These are phyloP conservation scores for Coelastrella sp. DNA, from an alignment of 139 green algal genomes.

Conservation along the genomic window DNA sequence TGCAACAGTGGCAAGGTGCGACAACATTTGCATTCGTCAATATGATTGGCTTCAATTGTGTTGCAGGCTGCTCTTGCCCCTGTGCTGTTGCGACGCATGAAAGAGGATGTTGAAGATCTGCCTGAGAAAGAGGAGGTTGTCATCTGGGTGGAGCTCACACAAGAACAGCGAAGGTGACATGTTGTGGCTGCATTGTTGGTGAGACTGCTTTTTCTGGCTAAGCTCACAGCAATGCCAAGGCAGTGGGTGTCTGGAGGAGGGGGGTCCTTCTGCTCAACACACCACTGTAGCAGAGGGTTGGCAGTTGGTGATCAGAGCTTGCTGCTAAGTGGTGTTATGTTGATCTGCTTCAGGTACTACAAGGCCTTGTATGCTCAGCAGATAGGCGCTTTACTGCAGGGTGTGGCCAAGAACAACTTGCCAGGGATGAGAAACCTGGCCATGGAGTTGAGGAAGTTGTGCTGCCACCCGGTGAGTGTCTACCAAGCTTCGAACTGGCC, in stretches of 20 bases:
- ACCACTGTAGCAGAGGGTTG: too few relatives aligned
- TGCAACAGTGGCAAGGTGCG: too few relatives aligned
- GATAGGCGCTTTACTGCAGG: slow-evolving; percentile 71
- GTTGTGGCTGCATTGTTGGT: not conserved
- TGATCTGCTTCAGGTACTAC: slow-evolving; percentile 47
- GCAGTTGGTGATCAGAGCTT: not conserved
- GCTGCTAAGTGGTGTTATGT: not conserved
- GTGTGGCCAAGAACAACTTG: slow-evolving; percentile 71
- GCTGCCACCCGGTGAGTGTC: slow-evolving; percentile 91
- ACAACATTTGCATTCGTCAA: too few relatives aligned
- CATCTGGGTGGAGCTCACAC: slow-evolving; percentile 90
- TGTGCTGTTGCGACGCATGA: slow-evolving; percentile 94
- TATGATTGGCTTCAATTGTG: not conserved
- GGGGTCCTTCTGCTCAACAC: too few relatives aligned
- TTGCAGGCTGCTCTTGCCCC: slow-evolving; percentile 79
- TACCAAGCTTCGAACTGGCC: too few relatives aligned
- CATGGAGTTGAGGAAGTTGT: slow-evolving; percentile 98
- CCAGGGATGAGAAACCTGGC: slow-evolving; percentile 87
- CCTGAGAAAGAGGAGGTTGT: slow-evolving; percentile 96
- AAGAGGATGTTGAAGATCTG: slow-evolving; percentile 97
- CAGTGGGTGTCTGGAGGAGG: too few relatives aligned
- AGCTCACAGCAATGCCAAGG: too few relatives aligned
- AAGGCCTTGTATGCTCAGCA: slow-evolving; percentile 69
- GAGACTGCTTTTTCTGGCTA: too few relatives aligned
- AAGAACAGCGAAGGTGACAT: slow-evolving; percentile 72